Base-by-base conservation (phyloP, 2,329 filamentous ascomycete genomes). In the Venturia nashicola region DNA sequence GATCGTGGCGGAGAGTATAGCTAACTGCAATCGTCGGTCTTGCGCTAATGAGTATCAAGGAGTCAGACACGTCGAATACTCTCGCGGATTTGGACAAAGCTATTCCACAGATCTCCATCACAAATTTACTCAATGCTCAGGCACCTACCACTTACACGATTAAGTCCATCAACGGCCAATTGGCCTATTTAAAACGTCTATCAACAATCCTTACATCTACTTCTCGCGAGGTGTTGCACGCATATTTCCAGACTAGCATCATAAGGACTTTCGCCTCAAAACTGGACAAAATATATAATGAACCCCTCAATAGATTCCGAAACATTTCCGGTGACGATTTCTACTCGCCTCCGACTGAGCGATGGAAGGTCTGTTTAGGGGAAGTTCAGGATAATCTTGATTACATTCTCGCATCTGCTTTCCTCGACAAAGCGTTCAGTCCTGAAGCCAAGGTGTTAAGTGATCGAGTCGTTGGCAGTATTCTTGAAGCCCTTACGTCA, bases 361-460 rank as follows among this genome's bases (percentile, higher is more conserved):
- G 86, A 59, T 89, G 86, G 86, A 79, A 85, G 68, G 84, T 79
- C 7, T 89, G 87, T 68, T 79, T 88, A 39, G 71, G 70, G 8
- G 78, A 80, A 42, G 78, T 86, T 4, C 84, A 88, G 66, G 71
- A 73, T 32, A 80, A 81, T 5, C 71, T 90, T 27, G 82, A 82
- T 2, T 89, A 86, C 86, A 85, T 88, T 59, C 74, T 89, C 18
- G 86, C 85, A 69, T 83, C 85, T 32, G 89, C 90, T 75, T 91
- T 86, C 67, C 79, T 90, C 1, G 82, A 89, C 66, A 83, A 83
- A 60, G 80, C 86, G 0, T 90, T 90, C 69, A 84, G 85, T 0
- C 80, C 85, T 12, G 81, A 84, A 23, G 85, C 86, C 0, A 88
- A 88, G 70, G 75, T 82, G 5, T 82, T 88, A 54, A 86, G 86